Base-by-base conservation (phyloP, 305 asterid species). In the Fraxinus dipetala region DNA sequence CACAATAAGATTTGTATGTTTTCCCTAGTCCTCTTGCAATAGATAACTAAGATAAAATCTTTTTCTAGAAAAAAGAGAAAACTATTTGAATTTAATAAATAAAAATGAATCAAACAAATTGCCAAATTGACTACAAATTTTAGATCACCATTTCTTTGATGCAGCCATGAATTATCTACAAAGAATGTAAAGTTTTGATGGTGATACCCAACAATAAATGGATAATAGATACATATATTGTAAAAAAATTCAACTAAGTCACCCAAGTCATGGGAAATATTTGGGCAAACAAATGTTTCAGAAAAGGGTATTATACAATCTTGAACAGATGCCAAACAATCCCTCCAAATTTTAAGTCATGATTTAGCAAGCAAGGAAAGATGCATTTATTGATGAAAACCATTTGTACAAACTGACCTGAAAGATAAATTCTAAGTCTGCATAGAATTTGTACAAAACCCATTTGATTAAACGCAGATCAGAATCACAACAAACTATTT, bases 401-500 rank as follows among this genome's bases (percentile, higher is more conserved):
- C 34, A 31, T 31, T 31, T 31, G 34, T 31, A 31, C 2, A 20
- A 6, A 59, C 11, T 20, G 69, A 10, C 32, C 5, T 10, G 34
- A 72, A n/a, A 75, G 72, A 31, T 36, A 34, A 59, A 28, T 77
- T 77, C 78, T 14, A n/a, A 20, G 67, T 59, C 61, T 32, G 30
- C 14, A 5, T 4, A 74, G 40, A 84, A 80, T 54, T 65, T 75
- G 70, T 76, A 82, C 10, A 72, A 10, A 73, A 43, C 85, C 78
- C 45, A 72, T 38, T 38, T 75, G 73, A 77, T 59, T 36, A 72
- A 51, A 76, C 75, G 61, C 80, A 80, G 87, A 89, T 85, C 90
- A 81, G 78, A 87, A 54, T 51, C 51, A 40, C 51, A 40, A 43
- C 75, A 78, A 45, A 34, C 81, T 59, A 78, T 32, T 0, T 77